A percentile compares a stretch with the other conserved stretches of the same genome.
Conservation (phyloP, 352 stramenopile species). For the Plasmopara muralis region DNA sequence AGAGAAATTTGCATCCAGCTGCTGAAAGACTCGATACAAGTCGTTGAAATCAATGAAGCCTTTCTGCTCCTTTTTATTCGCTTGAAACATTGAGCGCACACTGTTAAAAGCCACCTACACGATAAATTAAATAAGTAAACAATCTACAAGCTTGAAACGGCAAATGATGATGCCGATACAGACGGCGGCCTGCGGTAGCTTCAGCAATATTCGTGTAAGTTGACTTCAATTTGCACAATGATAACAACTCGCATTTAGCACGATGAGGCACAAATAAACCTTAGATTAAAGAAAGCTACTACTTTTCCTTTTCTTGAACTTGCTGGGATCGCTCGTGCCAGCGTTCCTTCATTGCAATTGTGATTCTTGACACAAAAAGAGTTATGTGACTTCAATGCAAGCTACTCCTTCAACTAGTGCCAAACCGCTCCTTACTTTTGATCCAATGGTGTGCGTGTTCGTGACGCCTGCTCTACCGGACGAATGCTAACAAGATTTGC, state of each 20-base stretch:
- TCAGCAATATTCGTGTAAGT: conserved; percentile 77
- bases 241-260: not conserved
- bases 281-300: conserved; percentile 3
- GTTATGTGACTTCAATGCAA: not conserved
- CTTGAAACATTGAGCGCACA: conserved; percentile 59
- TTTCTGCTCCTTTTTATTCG: conserved; percentile 54
- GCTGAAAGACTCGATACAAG: conserved; percentile 63
- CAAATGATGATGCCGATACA: conserved; percentile 1
- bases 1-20: conserved; percentile 69
- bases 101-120: conserved; percentile 67
- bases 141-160: not conserved
- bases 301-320: conserved; percentile 44
- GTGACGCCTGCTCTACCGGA: conserved; percentile 29
- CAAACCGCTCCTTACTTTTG: conserved; percentile 42
- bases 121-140: too few relatives aligned
- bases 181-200: conserved; percentile 56
- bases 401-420: not conserved
- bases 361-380: conserved; percentile 38
- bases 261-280: not conserved
- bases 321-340: conserved; percentile 48
- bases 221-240: conserved; percentile 26
- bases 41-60: conserved; percentile 75
- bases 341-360: conserved; percentile 68
- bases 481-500: conserved; percentile 41
- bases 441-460: conserved; percentile 42